These are phyloP conservation scores for Meyerozyma carpophila DNA, from an alignment of 1,139 yeast species.

Conservation along the genomic window DNA sequence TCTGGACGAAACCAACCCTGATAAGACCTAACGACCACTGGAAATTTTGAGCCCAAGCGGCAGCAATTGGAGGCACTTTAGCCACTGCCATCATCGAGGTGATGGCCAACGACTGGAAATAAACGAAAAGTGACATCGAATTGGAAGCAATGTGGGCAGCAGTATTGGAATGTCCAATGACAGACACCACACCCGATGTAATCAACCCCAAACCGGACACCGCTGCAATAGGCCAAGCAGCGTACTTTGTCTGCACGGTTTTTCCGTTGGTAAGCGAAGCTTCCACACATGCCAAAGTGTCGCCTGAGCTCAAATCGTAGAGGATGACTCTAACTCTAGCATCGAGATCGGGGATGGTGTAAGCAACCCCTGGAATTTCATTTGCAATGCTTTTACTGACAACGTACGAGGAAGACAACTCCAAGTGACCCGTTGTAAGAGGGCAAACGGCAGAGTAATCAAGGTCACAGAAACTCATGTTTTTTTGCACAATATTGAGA, in stretches of 20 bases:
- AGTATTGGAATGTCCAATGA: conserved; percentile 84
- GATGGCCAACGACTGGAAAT: conserved; percentile 90
- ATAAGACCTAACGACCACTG: conserved; percentile 96
- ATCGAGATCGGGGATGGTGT: conserved; percentile 88
- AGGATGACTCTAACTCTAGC: conserved; percentile 80
- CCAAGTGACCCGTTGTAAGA: conserved; percentile 79
- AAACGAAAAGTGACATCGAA: conserved; percentile 85
- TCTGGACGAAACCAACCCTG: conserved; percentile 73
- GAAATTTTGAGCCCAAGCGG: conserved; percentile 97
- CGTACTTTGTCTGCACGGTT: conserved; percentile 91
- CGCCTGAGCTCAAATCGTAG: conserved; percentile 40
- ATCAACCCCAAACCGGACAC: conserved; percentile 82
- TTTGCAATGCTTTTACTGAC: conserved; percentile 39
- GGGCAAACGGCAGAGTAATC: conserved; percentile 66
- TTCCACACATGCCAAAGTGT: conserved; percentile 80
- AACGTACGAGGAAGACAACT: conserved; percentile 49
- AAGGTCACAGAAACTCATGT: conserved; percentile 59
- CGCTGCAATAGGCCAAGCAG: conserved; percentile 96
- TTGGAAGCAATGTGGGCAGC: conserved; percentile 97
- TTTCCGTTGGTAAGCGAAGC: conserved; percentile 84
- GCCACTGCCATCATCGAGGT: conserved; percentile 96
- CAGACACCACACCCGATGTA: conserved; percentile 81
- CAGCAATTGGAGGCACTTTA: conserved; percentile 91
- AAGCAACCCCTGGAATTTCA: conserved; percentile 76
- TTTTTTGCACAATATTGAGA: conserved; percentile 51